Evolutionary conservation across 768 basidiomycete genomes (phyloP), one percentile per base, ranked within the genome.

Genomic region (Pilatotrama ljubarskyi): DNA sequence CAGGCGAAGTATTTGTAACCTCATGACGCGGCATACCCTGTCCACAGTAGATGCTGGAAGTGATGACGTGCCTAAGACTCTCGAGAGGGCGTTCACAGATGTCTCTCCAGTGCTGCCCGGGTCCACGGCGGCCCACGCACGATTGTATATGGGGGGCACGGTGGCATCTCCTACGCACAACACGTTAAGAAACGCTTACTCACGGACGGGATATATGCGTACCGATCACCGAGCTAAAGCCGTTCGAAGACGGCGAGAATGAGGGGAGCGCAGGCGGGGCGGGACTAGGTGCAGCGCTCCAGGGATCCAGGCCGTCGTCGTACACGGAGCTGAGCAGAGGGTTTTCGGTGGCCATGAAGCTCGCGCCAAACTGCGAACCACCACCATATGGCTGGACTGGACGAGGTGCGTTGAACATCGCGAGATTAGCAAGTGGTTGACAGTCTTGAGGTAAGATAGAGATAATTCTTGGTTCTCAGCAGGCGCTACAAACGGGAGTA

Each of bases 351-450:
- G 86, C 86, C 22, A 91, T 87, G 70, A 85, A 90, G 72, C 87
- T 90, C 29, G 59, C 67, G 15, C 87, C 87, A 61, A 91, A 82
- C 40, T 78, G 77, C 2, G 87, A 78, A 18, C 80, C 78, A 36
- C 79, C 76, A 48, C 79, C 78, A 68, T 92, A 91, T 61, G 87
- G 78, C 66, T 88, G 89, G 24, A 80, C 83, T 41, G 86, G 84
- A 51, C 91, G 82, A 54, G 91, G 91, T 51, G 90, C 82, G 78
- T 93, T 93, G 79, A 93, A 93, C 91, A 93, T 93, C 52, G 26
- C 38, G 43, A 43, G 10, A 6, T 32, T 32, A 32, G 29, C 29
- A 4, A 32, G 29, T 10, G 10, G 29, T 4, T 10, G 29, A 24
- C 35, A 5, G n/a, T 6, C 17, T 22, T 51, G 13, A 35, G 18